Percentiles rank a stretch among this genome's conserved stretches.
phyloP scores from a whole-genome alignment of 2,329 filamentous ascomycete species.

The Microcera coccophila region DNA sequence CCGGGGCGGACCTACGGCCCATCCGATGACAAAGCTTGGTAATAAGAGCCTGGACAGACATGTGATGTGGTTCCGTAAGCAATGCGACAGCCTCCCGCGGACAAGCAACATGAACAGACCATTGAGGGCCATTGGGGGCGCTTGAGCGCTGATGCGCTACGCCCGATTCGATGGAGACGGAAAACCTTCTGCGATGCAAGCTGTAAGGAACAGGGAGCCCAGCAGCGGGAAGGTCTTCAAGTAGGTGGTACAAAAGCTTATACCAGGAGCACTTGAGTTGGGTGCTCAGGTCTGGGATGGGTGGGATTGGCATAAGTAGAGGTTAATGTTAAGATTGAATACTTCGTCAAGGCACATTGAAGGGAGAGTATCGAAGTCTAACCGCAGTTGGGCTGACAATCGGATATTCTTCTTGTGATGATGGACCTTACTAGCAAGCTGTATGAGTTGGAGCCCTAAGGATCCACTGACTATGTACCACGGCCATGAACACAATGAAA shows the following conservation, averaged over 20 bases:
- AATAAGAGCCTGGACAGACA: not conserved
- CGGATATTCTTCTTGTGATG: not conserved
- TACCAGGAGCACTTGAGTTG: not conserved
- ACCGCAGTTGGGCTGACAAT: not conserved
- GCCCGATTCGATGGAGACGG: constrained; percentile 8
- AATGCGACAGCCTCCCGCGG: not conserved
- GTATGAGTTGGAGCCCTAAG: no score
- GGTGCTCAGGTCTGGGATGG: not conserved
- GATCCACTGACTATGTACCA: no score
- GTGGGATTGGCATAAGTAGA: constrained; percentile 8
- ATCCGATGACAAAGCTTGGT: not conserved
- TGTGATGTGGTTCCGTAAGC: not conserved
- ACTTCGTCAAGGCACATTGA: not conserved
- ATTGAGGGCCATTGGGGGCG: constrained; percentile 4
- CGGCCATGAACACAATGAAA: no score
- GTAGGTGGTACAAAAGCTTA: not conserved
- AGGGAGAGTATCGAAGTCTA: not conserved
- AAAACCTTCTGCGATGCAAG: constrained; percentile 18
- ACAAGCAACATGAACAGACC: not conserved
- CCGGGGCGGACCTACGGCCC: constrained; percentile 1
- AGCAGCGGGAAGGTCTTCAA: constrained; percentile 3
- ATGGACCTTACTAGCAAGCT: no score
- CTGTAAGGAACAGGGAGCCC: constrained; percentile 22
- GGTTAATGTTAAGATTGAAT: constrained; percentile 1
- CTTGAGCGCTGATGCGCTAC: constrained; percentile 9